Evolutionary conservation across 2,329 filamentous ascomycete species (phyloP), one percentile per base, ranked within the genome.

Genomic region (Colletotrichum sp.): DNA sequence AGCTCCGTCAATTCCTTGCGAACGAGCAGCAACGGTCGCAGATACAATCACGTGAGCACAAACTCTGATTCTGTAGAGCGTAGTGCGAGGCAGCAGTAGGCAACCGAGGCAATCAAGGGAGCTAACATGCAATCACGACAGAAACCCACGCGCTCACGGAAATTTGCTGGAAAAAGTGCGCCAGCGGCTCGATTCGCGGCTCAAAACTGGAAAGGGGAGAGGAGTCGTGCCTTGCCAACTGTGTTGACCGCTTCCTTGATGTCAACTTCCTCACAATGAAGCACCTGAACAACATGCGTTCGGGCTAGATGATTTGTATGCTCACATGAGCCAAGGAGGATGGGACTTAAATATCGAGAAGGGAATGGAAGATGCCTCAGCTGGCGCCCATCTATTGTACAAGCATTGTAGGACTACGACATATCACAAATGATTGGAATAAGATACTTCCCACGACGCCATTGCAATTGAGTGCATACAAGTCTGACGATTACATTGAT

Each of bases 161-260:
- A 81, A 91, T 94, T 76, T 99, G 97, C 91, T 99, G 96, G 93
- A 95, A 93, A 83, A 98, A 98, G 88, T 99, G 97, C 89, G 89
- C 98, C 76, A 94, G 94, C 10, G 89, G 92, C 70, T 89, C 89
- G 74, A 93, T 98, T 83, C 93, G 93, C 79, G 91, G 89, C 76
- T 91, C 92, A 32, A 91, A 92, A 80, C 88, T 99, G 79, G 95
- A 97, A 79, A 91, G 90, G 81, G 88, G 86, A 77, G 97, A 99
- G 87, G 93, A 97, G 87, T 87, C 89, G 10, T 99, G 97, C 85
- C 91, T 98, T 84, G 89, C 93, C 84, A 98, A 98, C 88, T 99
- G 97, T 82, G 96, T 98, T 72, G 95, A 98, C 81, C 91, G 97
- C 72, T 98, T 97, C 86, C 90, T 98, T 87, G 97, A 99, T 85